phyloP scores from a whole-genome alignment of 2,329 filamentous ascomycete genomes.

The Cryphonectria radicalis region DNA sequence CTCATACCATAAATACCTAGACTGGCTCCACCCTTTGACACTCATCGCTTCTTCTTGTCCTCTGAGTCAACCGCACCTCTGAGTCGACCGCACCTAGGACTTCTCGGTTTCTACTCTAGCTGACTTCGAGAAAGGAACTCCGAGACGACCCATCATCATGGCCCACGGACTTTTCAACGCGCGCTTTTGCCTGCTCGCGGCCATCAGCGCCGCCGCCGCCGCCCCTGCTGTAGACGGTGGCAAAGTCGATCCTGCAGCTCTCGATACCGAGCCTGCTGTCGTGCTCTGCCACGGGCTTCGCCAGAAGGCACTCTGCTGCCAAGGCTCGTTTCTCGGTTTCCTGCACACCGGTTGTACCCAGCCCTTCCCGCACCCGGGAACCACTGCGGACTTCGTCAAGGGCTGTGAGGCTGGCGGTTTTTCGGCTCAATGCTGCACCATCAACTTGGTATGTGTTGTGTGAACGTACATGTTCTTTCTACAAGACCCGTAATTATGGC shows the following conservation, averaged over 20 bases:
- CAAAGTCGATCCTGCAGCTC: background rate
- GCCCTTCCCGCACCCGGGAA: background rate
- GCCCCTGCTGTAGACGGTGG: background rate
- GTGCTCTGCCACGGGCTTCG: background rate
- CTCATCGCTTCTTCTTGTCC: background rate
- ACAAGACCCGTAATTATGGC: background rate
- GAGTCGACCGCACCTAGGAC: too few relatives aligned
- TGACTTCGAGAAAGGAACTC: background rate
- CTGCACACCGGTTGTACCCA: constrained; percentile 8
- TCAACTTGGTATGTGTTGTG: constrained; percentile 8
- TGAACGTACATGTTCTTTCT: background rate
- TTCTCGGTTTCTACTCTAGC: background rate
- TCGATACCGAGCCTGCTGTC: background rate
- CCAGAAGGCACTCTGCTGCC: constrained; percentile 12
- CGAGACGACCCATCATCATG: background rate
- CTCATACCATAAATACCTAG: background rate
- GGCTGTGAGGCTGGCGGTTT: background rate
- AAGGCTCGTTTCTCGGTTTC: background rate
- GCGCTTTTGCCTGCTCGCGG: background rate
- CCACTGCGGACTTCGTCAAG: background rate
- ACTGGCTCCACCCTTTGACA: background rate
- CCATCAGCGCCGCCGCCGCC: background rate
- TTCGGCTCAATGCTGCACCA: constrained; percentile 8
- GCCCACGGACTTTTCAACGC: background rate
- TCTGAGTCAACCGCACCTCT: background rate